These are phyloP conservation scores for Nitzschia inconspicua DNA, from an alignment of 108 stramenopile species.

Conservation along the genomic window DNA sequence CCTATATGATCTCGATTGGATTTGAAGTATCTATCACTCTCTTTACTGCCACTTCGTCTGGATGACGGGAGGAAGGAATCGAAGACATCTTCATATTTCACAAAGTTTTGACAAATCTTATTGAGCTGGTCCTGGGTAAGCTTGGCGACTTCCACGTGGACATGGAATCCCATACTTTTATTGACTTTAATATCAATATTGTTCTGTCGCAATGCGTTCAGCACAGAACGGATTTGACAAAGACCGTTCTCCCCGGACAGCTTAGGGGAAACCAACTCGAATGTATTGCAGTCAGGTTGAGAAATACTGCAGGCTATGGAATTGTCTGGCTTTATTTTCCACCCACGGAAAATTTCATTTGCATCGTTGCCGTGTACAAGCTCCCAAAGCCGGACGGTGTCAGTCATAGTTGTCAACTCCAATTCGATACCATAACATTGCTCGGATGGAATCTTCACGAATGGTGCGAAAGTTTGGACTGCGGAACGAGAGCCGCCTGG, in stretches of 20 bases:
- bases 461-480: no score
- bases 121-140: slow-evolving; percentile 32
- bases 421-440: no score
- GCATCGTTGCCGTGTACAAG: no score
- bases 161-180: slow-evolving; percentile 51
- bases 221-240: slow-evolving; percentile 35
- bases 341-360: not conserved
- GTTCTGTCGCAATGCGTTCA: slow-evolving; percentile 22
- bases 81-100: slow-evolving; percentile 65
- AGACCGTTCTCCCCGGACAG: slow-evolving; percentile 54
- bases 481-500: no score
- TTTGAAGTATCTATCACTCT: slow-evolving; percentile 32
- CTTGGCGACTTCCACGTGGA: slow-evolving; percentile 47
- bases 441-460: no score
- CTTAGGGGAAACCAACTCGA: slow-evolving; percentile 61
- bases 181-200: slow-evolving; percentile 18
- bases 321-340: slow-evolving; percentile 50
- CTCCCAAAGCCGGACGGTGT: no score
- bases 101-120: slow-evolving; percentile 61
- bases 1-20: slow-evolving; percentile 38
- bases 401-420: no score
- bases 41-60: slow-evolving; percentile 32
- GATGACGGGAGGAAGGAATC: slow-evolving; percentile 60
- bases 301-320: slow-evolving; percentile 33
- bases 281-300: slow-evolving; percentile 35